These are phyloP conservation scores for Tilletia caries DNA, from an alignment of 1,284 basidiomycete species.

Conservation along the genomic window DNA sequence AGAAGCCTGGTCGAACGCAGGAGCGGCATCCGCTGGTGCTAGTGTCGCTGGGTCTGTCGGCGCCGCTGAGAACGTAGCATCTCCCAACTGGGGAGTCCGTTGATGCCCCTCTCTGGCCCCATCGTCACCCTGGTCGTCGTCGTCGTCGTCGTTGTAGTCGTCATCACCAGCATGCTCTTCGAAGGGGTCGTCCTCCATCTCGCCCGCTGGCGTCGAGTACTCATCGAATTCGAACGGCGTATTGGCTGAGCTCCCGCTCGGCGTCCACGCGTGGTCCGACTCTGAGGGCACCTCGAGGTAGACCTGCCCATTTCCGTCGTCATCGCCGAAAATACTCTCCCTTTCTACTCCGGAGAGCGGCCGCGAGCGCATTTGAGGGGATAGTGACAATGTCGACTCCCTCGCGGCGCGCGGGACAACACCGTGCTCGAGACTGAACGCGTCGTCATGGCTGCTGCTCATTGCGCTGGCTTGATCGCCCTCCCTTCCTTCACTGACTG, in stretches of 20 bases:
- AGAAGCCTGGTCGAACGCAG: not conserved
- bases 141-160: not conserved
- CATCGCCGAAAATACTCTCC: not conserved
- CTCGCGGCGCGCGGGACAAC: not conserved
- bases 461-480: too few species aligned
- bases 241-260: not conserved
- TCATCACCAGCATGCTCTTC: not conserved
- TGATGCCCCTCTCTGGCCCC: too few species aligned
- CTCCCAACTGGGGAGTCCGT: too few species aligned
- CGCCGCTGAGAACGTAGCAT: too few species aligned
- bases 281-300: slow-evolving; percentile 4
- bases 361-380: not conserved
- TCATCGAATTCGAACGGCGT: slow-evolving; percentile 9
- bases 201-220: not conserved
- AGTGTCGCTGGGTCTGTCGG: too few species aligned
- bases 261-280: slow-evolving; percentile 12
- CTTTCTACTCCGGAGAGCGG: not conserved
- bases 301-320: not conserved
- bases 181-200: not conserved
- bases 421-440: not conserved
- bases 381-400: not conserved
- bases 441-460: not conserved
- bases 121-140: not conserved
- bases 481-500: too few species aligned
- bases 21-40: too few species aligned